Evolutionary conservation across 192 early-diverging fungal genomes (phyloP).

Genomic region (Phlyctochytrium bullatum): DNA sequence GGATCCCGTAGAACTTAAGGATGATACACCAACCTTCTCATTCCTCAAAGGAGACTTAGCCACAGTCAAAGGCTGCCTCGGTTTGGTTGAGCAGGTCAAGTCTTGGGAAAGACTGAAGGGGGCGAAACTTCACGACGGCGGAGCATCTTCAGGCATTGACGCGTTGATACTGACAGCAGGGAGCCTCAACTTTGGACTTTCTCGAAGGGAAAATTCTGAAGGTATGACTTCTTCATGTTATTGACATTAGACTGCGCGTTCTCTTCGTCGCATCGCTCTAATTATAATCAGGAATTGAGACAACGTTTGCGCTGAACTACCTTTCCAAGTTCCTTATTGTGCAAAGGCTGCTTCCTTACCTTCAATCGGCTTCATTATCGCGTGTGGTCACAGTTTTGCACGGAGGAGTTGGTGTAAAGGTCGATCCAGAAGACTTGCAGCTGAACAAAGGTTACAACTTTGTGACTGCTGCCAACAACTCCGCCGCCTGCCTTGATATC

Average conservation of each 20-base stretch:
- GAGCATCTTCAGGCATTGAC: slow-evolving; percentile 1
- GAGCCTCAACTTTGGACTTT: slow-evolving; percentile 20
- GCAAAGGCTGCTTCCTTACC: slow-evolving; percentile 4
- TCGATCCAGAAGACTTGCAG: slow-evolving; percentile 20
- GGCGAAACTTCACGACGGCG: background rate
- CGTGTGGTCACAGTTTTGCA: slow-evolving; percentile 15
- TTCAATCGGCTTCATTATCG: background rate
- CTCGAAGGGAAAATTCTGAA: background rate
- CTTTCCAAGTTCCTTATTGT: slow-evolving; percentile 19
- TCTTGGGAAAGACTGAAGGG: background rate
- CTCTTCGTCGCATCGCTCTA: background rate
- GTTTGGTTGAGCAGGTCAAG: background rate
- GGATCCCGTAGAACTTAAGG: background rate
- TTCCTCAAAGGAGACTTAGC: slow-evolving; percentile 4
- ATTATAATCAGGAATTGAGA: slow-evolving; percentile 13
- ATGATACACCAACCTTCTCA: background rate
- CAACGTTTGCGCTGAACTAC: slow-evolving; percentile 25
- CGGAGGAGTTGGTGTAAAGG: background rate
- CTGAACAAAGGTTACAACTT: slow-evolving; percentile 14
- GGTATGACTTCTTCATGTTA: too few species aligned
- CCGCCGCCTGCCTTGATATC: slow-evolving; percentile 13
- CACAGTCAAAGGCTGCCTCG: background rate
- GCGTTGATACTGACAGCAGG: slow-evolving; percentile 20
- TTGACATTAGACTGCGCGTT: background rate
- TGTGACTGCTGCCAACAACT: slow-evolving; percentile 9